Percentiles rank a stretch among this genome's conserved stretches.
phyloP scores from a whole-genome alignment of 176 grass and related monocot genomes.

The Carex parvula region DNA sequence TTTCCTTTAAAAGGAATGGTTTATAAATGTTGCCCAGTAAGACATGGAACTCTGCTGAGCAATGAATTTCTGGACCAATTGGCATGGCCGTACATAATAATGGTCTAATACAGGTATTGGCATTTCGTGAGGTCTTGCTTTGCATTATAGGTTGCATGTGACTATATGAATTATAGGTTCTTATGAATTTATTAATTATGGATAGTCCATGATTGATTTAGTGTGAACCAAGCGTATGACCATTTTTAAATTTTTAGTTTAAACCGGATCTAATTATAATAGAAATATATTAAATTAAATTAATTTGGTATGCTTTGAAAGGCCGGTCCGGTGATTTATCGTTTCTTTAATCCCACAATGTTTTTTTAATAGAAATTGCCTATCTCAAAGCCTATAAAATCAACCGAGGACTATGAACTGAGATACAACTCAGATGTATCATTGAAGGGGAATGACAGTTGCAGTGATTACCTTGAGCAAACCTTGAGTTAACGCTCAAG shows the following conservation, averaged over 20 bases:
- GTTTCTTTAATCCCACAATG: background rate
- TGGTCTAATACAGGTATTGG: no score
- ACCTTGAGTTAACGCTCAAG: no score
- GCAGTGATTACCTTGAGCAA: background rate
- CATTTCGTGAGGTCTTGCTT: no score
- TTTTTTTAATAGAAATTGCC: background rate
- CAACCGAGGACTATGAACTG: background rate
- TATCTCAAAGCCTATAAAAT: background rate
- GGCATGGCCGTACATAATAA: no score
- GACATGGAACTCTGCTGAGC: no score
- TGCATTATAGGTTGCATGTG: no score
- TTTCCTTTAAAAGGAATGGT: no score
- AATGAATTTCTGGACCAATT: no score
- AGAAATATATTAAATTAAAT: background rate
- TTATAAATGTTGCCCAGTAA: no score
- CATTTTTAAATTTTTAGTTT: background rate
- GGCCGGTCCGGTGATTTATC: background rate
- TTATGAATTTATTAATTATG: background rate
- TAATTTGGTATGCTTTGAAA: background rate
- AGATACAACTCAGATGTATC: background rate
- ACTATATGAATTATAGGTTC: no score
- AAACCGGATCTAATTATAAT: background rate
- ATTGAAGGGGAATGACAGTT: background rate
- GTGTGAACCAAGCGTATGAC: background rate
- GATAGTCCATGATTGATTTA: background rate